Conservation (phyloP, 2,329 filamentous ascomycete species). For the Pseudogymnoascus sp. region DNA sequence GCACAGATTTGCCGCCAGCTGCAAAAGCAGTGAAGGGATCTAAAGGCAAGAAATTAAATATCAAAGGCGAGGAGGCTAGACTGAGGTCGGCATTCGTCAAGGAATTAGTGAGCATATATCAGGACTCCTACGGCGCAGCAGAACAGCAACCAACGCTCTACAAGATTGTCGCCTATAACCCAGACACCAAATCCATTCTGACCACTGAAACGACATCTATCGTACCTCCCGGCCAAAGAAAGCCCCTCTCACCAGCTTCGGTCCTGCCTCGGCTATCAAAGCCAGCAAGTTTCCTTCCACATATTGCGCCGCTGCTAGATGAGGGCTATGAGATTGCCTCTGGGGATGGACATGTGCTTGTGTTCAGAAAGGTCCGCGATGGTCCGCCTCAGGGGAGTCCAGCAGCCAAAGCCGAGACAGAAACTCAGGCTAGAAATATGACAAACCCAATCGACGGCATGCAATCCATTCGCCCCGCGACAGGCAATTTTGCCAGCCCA, state of each 20-base stretch:
- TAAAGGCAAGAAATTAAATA: neutral
- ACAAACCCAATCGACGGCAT: constrained; percentile 51
- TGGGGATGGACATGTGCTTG: constrained; percentile 55
- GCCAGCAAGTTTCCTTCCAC: constrained; percentile 58
- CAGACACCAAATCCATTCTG: constrained; percentile 49
- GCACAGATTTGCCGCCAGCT: constrained; percentile 4
- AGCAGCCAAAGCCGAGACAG: constrained; percentile 50
- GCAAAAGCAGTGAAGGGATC: constrained; percentile 22
- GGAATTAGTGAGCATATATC: constrained; percentile 38
- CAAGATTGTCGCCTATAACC: constrained; percentile 62
- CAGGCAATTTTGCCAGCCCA: constrained; percentile 56
- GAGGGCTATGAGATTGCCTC: constrained; percentile 63
- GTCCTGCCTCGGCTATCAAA: constrained; percentile 55
- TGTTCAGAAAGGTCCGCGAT: constrained; percentile 56
- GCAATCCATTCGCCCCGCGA: constrained; percentile 33
- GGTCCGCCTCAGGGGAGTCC: constrained; percentile 18
- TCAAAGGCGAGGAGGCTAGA: constrained; percentile 12
- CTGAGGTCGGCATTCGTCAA: constrained; percentile 31
- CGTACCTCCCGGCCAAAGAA: constrained; percentile 40
- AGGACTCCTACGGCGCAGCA: constrained; percentile 37
- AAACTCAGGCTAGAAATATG: constrained; percentile 38
- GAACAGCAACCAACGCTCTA: constrained; percentile 39
- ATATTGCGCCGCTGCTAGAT: constrained; percentile 52
- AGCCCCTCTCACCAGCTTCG: constrained; percentile 51
- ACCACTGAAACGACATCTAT: constrained; percentile 55